Base-by-base conservation (phyloP, 352 stramenopile species). In the Pythium volutum region DNA sequence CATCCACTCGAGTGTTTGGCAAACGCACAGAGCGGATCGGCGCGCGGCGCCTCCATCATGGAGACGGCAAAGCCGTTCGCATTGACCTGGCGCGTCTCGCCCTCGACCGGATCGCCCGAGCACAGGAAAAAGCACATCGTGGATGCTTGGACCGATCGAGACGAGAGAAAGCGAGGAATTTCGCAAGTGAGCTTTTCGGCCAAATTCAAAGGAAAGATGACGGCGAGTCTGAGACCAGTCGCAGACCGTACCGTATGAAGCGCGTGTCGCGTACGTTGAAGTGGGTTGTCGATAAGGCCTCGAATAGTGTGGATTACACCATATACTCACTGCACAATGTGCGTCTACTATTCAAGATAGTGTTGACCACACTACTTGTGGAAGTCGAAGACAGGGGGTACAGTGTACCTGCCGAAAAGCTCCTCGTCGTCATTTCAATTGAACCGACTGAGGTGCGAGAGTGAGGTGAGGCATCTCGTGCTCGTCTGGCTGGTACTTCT, bases 1-100 rank as follows among this genome's bases (percentile, higher is more conserved):
- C 5, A 4, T 15, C 3, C 42, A 29, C n/a, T 1, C 16, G 7
- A 48, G 2, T 4, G 3, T 27, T 16, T 20, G 11, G 2, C 2
- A 27, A 59, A 79, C 79, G 68, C 89, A 88, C 91, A 97, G 41
- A 87, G 62, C 20, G 88, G 88, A 50, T 90, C 88, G n/a, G 75
- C 78, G 55, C 71, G 70, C 10, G 88, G 85, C 23, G 91, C 91
- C 41, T 94, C 52, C 74, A 95, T 96, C 78, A 98, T 90, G 48
- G 70, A 79, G 58, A 97, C 80, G 23, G 88, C 76, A 71, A 97
- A 98, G 16, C 66, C 65, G 27, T 84, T 73, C 0, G 68, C 67
- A 69, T 97, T 91, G 42, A 80, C 55, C 54, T 88, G 76, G 62
- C 85, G 85, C 31, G 77, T 64, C 64, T 93, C 77, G 41, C 76